Evolutionary conservation across 805 yeast species (phyloP), one percentile per base, ranked within the genome.

Genomic region (Blastobotrys americana): DNA sequence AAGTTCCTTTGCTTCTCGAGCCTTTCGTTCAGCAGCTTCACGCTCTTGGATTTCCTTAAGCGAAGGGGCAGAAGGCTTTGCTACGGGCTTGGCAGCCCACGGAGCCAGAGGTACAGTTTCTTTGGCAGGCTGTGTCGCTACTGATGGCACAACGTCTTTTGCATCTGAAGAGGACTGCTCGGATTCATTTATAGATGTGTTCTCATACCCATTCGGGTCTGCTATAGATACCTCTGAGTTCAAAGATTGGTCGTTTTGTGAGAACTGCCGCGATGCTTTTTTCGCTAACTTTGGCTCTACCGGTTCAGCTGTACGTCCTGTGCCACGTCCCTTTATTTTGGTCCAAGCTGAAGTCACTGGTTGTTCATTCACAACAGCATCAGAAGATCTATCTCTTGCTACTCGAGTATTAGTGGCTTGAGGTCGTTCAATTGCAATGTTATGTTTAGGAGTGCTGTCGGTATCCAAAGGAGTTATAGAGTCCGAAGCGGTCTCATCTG

Each of bases 1-100:
- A 35, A 43, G 45, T 28, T 42, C 40, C 45, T 51, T 50, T 27
- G 43, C 48, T 16, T 47, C 52, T 17, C 42, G 42, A 25, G 43
- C 48, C 48, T 46, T 44, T 20, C 43, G 52, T 2, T 50, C 41
- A 13, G 49, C 50, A 19, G 56, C 58, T 41, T 59, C 66, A 35
- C 58, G 52, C 44, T 59, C 63, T 39, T 61, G 65, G 38, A 62
- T 59, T 37, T 62, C 66, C 10, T 54, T 54, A 33, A 62, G 47
- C 1, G 64, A 55, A 18, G 51, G 54, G 6, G 54, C 45, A 18
- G 41, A 43, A 19, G 51, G 43, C 31, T 44, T 43, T 15, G 43
- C 41, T 10, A 36, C 22, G 19, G 42, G 41, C 28, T 49, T 49
- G 41, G 46, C 44, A 17, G 60, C 56, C 58, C 58, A 48, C 13